Base-by-base conservation (phyloP, 129 eudicot genomes). In the Ambrosia artemisiifolia region DNA sequence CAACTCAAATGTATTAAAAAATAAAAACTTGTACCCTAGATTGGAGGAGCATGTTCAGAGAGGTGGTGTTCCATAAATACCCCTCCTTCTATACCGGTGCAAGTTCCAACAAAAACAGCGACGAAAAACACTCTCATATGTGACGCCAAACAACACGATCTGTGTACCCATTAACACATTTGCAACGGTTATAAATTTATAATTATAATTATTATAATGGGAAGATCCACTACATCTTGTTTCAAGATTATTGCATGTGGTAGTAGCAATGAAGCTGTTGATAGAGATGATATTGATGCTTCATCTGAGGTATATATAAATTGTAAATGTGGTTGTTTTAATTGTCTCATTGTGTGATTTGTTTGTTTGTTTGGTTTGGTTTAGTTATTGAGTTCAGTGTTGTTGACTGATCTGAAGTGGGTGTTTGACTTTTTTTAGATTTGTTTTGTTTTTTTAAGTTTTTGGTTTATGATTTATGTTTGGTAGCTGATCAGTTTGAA, bases 191-290 rank as follows among this genome's bases (percentile, higher is more conserved):
- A 19, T 40, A 40, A 40, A 24, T 24, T n/a, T n/a, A n/a, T 40
- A 40, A 7, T 10, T 0, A 24, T 24, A 24, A 24, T 24, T 0
- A 24, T 1, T 40, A 64, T 17, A 55, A 92, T 92, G 98, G 94
- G 94, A 70, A 87, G 88, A 86, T 86, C 97, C 24, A 56, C 83
- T 11, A 42, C 85, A 56, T 79, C 97, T 30, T 92, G 98, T 81
- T 87, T 92, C 78, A 88, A 87, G 85, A 85, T 92, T 85, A 89
- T 92, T 51, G 38, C 94, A 3, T 92, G 98, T 67, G 82, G 50
- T 3, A 94, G 88, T 42, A 50, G 74, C 43, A 46, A 73, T 49
- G 86, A 83, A 40, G 78, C 94, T 16, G 89, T 80, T 33, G 96
- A 88, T 55, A 66, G 70, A 67, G 96, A 86, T 62, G 87, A 86